Evolutionary conservation across 345 rosid species (phyloP).

Genomic region (Kandelia obovata): DNA sequence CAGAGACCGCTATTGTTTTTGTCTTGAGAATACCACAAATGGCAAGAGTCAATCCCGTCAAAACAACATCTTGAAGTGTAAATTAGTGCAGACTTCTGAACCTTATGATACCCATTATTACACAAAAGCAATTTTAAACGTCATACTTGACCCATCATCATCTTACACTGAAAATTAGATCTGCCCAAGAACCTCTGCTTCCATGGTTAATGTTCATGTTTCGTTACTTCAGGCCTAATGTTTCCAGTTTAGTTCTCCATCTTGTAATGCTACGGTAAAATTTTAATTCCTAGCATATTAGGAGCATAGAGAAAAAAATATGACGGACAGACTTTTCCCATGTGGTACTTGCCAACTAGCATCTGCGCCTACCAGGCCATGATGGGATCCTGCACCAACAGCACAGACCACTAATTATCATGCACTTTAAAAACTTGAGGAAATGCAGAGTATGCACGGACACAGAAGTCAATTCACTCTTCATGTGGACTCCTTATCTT

Average conservation of each 20-base stretch:
- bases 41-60: conserved; percentile 29
- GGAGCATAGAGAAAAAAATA: conserved; percentile 18
- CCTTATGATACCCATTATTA: conserved; percentile 30
- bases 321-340: neutral
- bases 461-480: conserved; percentile 23
- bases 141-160: conserved; percentile 63
- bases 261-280: conserved; percentile 32
- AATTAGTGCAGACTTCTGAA: conserved; percentile 17
- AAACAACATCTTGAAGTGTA: conserved; percentile 39
- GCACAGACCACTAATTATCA: conserved; percentile 25
- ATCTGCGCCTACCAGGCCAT: conserved; percentile 40
- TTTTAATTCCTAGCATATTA: conserved; percentile 25
- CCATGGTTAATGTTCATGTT: conserved; percentile 24
- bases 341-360: conserved; percentile 33
- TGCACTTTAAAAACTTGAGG: conserved; percentile 19
- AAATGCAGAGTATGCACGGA: conserved; percentile 19
- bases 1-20: conserved; percentile 11
- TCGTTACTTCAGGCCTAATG: conserved; percentile 1
- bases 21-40: conserved; percentile 11
- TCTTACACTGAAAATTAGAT: conserved; percentile 74
- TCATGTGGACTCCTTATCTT: conserved; percentile 11
- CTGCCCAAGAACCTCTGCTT: conserved; percentile 23
- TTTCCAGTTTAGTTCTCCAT: conserved; percentile 1
- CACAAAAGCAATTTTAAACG: conserved; percentile 29
- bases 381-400: conserved; percentile 18